Evolutionary conservation across 2,329 filamentous ascomycete genomes (phyloP).

Genomic region (Plectosphaerella sp.): DNA sequence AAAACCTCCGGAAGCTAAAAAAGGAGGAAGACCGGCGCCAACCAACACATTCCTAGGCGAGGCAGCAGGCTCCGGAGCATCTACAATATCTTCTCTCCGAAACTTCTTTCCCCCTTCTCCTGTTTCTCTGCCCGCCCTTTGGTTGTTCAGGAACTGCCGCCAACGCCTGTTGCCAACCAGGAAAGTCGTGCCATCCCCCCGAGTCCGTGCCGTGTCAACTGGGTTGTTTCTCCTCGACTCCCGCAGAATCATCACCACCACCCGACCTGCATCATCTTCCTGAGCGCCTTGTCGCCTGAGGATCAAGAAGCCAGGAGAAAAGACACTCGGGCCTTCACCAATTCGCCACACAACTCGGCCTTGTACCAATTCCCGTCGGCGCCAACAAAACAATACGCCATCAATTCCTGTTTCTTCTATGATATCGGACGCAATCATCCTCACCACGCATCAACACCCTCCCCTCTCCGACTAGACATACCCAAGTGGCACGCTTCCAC

Average conservation of each 20-base stretch:
- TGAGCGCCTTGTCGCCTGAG: neutral
- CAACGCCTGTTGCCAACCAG: neutral
- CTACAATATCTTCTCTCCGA: neutral
- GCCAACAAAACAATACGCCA: no score
- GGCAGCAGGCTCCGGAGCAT: neutral
- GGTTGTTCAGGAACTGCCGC: neutral
- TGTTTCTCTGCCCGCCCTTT: neutral
- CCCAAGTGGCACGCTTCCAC: neutral
- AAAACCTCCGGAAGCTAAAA: neutral
- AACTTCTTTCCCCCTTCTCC: neutral
- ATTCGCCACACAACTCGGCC: no score
- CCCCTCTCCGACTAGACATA: no score
- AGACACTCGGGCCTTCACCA: no score
- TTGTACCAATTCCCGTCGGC: no score
- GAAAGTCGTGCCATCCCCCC: neutral
- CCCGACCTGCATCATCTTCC: neutral
- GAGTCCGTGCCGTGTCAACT: neutral
- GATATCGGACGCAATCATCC: neutral
- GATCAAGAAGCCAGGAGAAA: no score
- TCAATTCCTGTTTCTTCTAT: neutral
- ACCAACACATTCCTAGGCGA: constrained; percentile 3
- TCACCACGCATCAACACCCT: neutral
- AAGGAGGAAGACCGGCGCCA: neutral
- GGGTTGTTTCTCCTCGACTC: no score
- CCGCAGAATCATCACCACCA: no score